A percentile compares a stretch with the other conserved stretches of the same genome.
phyloP scores from a whole-genome alignment of 1,284 basidiomycete genomes.

The Irpex rosettiformis region DNA sequence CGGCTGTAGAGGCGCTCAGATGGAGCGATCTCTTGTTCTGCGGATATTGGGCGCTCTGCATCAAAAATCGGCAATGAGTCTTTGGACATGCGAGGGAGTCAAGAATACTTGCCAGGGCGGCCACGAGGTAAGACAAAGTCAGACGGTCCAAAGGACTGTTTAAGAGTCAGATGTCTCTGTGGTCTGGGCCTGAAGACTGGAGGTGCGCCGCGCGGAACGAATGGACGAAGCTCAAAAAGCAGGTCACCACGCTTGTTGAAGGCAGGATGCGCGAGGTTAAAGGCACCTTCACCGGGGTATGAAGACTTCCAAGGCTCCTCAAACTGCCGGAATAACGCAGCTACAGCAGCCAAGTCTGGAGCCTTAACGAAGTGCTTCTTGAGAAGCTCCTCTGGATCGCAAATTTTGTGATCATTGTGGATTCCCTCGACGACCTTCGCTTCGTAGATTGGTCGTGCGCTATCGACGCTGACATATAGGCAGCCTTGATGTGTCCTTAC shows the following conservation, averaged over 20 bases:
- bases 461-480: neutral
- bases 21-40: neutral
- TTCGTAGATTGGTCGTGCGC: neutral
- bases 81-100: neutral
- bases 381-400: constrained; percentile 21
- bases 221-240: constrained; percentile 29
- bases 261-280: constrained; percentile 28
- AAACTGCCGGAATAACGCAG: constrained; percentile 26
- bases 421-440: neutral
- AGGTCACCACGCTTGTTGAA: constrained; percentile 31
- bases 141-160: neutral
- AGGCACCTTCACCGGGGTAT: constrained; percentile 24
- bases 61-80: neutral
- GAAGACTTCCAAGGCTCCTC: constrained; percentile 29
- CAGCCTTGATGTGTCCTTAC: neutral
- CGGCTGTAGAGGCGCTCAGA: neutral
- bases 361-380: constrained; percentile 19
- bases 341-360: constrained; percentile 22
- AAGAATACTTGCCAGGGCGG: neutral
- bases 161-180: neutral
- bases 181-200: neutral
- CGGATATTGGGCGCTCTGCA: neutral
- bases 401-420: constrained; percentile 2
- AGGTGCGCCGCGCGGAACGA: neutral
- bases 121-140: neutral